These are phyloP conservation scores for Fraxinus sp. DNA, from an alignment of 305 asterid species.

Conservation along the genomic window DNA sequence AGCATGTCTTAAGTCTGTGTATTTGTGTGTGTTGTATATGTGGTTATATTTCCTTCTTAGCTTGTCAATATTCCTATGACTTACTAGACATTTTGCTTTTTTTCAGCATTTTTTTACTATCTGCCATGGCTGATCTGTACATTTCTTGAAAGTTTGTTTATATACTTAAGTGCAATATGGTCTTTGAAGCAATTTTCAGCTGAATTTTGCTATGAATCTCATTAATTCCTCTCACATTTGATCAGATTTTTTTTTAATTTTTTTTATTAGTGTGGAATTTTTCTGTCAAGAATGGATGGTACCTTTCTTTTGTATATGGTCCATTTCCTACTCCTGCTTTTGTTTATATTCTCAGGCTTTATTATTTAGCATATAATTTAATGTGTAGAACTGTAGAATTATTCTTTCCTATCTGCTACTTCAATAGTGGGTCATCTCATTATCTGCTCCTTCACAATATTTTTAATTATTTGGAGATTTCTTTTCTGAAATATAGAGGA, in stretches of 20 bases:
- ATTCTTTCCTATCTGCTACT: neutral
- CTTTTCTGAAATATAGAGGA: neutral
- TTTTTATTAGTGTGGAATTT: neutral
- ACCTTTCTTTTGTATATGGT: neutral
- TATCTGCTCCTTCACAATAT: neutral
- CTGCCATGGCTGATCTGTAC: neutral
- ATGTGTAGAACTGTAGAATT: neutral
- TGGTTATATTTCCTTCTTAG: neutral
- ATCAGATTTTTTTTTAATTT: neutral
- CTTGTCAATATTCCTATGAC: neutral
- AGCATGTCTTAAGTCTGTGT: neutral
- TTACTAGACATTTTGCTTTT: neutral
- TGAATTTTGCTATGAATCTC: neutral
- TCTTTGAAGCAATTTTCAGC: neutral
- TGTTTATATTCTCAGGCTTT: neutral
- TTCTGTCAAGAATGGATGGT: neutral
- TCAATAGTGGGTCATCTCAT: neutral
- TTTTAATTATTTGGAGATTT: neutral
- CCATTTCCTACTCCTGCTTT: neutral
- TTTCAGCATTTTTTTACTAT: neutral
- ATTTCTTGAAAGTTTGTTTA: neutral
- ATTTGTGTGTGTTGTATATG: neutral
- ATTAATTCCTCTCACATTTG: neutral
- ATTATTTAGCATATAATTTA: neutral
- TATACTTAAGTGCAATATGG: neutral